Conservation (phyloP, 1,139 yeast genomes). For the Suhomyces yuchorum region DNA sequence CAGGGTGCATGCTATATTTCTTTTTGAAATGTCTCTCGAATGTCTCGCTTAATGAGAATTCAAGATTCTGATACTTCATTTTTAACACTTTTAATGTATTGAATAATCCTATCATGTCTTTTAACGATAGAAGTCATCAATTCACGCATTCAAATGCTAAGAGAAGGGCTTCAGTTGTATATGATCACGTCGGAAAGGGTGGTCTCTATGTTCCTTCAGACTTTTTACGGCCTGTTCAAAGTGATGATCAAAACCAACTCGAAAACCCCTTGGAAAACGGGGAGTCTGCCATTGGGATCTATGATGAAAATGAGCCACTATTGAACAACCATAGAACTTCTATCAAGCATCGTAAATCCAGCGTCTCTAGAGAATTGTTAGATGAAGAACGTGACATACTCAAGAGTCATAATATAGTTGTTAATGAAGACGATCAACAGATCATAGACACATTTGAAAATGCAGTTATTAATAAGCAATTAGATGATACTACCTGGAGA, state of each 20-base stretch:
- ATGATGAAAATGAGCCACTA: constrained; percentile 22
- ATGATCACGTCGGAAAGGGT: constrained; percentile 55
- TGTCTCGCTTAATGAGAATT: background rate
- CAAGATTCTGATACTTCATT: background rate
- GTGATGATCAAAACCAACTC: constrained; percentile 12
- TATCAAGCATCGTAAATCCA: constrained; percentile 25
- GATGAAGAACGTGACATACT: constrained; percentile 42
- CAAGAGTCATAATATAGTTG: constrained; percentile 30
- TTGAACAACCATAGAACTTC: constrained; percentile 3
- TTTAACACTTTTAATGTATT: background rate
- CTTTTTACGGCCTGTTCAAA: constrained; percentile 30
- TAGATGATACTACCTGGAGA: constrained; percentile 27
- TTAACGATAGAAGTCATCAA: constrained; percentile 29
- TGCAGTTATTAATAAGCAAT: constrained; percentile 33
- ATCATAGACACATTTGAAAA: constrained; percentile 40
- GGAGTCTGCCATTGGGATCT: constrained; percentile 13
- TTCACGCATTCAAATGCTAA: constrained; percentile 51
- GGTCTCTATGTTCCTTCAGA: constrained; percentile 56
- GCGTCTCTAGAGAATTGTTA: constrained; percentile 31
- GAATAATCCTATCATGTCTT: constrained; percentile 5
- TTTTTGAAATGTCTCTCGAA: background rate
- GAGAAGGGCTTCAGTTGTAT: constrained; percentile 55
- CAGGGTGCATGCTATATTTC: background rate
- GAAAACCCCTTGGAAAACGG: background rate
- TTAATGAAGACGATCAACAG: constrained; percentile 29